Evolutionary conservation across 2,329 filamentous ascomycete genomes (phyloP).

Genomic region (Amauroascus verrucosus): DNA sequence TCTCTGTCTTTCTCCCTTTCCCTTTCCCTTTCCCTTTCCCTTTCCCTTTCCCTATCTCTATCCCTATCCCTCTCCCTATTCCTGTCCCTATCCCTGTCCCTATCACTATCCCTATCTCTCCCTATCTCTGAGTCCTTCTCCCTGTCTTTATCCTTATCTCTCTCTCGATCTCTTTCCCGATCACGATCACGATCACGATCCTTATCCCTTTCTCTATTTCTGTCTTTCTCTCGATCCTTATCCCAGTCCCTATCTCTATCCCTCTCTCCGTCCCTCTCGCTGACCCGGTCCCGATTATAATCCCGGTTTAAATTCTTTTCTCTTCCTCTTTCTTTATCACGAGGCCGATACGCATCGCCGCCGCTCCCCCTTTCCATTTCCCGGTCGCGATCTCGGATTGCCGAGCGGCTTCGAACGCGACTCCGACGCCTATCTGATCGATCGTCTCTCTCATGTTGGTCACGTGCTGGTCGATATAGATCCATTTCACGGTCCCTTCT

Average conservation of each 20-base stretch:
- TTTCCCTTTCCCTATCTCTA: conserved; percentile 1
- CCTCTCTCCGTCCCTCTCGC: conserved; percentile 13
- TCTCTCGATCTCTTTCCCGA: conserved; percentile 5
- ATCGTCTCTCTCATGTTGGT: conserved; percentile 22
- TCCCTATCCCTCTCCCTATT: conserved; percentile 7
- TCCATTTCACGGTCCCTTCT: conserved; percentile 15
- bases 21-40: conserved; percentile 17
- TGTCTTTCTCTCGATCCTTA: conserved; percentile 15
- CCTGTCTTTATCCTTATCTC: conserved; percentile 4
- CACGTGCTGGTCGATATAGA: conserved; percentile 16
- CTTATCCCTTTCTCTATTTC: conserved; percentile 16
- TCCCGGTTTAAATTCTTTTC: conserved; percentile 13
- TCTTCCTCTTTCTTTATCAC: conserved; percentile 14
- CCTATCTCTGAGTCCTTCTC: conserved; percentile 19
- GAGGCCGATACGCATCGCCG: conserved; percentile 4
- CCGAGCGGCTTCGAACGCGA: conserved; percentile 25
- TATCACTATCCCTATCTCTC: conserved; percentile 2
- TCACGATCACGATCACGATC: too few relatives aligned
- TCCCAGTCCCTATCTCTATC: conserved; percentile 13
- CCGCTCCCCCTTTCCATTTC: not conserved
- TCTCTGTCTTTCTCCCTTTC: conserved; percentile 12
- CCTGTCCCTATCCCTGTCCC: conserved; percentile 14
- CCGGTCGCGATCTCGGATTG: conserved; percentile 5
- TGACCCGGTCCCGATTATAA: conserved; percentile 6
- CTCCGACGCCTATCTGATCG: conserved; percentile 26